Percentiles rank a stretch among this genome's conserved stretches.
phyloP scores from a whole-genome alignment of 257 asterid genomes.

The Osmanthus fragrans region DNA sequence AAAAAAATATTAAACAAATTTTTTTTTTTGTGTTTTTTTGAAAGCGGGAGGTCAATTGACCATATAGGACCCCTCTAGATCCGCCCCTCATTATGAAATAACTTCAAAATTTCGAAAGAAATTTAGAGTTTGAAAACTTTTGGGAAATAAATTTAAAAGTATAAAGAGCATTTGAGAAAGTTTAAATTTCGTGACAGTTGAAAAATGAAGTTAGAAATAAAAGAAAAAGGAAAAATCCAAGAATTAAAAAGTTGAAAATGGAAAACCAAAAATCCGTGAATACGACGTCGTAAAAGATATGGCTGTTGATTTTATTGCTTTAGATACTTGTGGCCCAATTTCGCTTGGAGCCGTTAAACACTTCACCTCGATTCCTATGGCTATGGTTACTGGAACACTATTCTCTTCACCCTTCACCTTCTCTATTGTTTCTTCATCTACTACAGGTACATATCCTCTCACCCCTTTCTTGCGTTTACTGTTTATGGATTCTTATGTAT shows the following conservation, averaged over 20 bases:
- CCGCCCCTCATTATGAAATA: too few relatives aligned
- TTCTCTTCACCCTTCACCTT: slow-evolving; percentile 42
- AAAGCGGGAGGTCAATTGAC: too few relatives aligned
- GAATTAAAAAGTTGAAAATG: background rate
- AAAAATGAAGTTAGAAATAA: too few relatives aligned
- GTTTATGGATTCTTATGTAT: too few relatives aligned
- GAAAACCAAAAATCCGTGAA: background rate
- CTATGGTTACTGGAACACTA: slow-evolving; percentile 52
- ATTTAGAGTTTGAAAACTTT: too few relatives aligned
- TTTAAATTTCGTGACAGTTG: too few relatives aligned
- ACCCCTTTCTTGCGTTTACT: background rate
- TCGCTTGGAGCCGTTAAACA: background rate
- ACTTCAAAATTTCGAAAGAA: too few relatives aligned
- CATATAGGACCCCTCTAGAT: too few relatives aligned
- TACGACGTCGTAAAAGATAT: slow-evolving; percentile 21
- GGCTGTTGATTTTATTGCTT: background rate
- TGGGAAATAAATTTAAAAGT: too few relatives aligned
- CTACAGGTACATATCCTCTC: slow-evolving; percentile 30
- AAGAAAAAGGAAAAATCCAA: background rate
- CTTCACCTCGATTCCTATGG: slow-evolving; percentile 41
- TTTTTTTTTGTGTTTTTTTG: too few relatives aligned
- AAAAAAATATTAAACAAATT: too few relatives aligned
- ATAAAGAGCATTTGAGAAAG: too few relatives aligned
- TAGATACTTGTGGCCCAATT: slow-evolving; percentile 24
- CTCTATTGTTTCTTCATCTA: slow-evolving; percentile 55